Base-by-base conservation (phyloP, 495 filamentous ascomycete species). In the Xylaria flabelliformis region DNA sequence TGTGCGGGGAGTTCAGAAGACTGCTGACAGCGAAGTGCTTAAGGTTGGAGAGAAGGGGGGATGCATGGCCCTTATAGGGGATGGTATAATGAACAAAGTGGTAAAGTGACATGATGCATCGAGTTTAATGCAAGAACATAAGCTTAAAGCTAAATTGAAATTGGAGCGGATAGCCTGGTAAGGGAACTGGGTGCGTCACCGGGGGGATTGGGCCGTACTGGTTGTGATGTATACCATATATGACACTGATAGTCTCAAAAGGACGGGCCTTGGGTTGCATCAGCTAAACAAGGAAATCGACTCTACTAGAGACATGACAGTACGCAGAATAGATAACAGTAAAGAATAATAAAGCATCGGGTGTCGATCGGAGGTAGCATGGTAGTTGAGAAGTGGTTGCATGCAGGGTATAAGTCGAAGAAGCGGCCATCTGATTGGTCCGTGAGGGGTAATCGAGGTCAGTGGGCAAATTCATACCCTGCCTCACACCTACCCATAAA, bases 381-480 rank as follows among this genome's bases (percentile, higher is more conserved):
- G 71, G 55, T 19, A 21, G n/a, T 29, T 56, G 71, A 56, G 56
- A 62, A 21, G 64, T 68, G 41, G 71, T 69, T 53, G 71, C 42
- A 64, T 73, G 71, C 55, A 71, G 67, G 53, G 71, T 63, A 64
- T 50, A 69, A 51, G 71, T 73, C 44, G 46, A 17, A 32, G 39
- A 21, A 53, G 53, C 44, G 10, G 55, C 3, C 53, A 24, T 9
- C 64, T 73, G 71, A 73, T 73, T 73, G 71, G 71, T 73, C 71
- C 42, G 64, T 62, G 58, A 71, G 64, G 53, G 71, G 64, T 64
- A 73, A 17, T 62, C 32, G 64, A 64, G 65, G 64, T 46, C 24
- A 26, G 41, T 68, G 55, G 42, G 55, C 65, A 32, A 58, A 67
- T 44, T 63, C 36, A 19, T 64, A 55, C 63, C 70, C 70, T 67